Percentiles rank a stretch among this genome's conserved stretches.
Evolutionary conservation across 345 rosid species (phyloP).

Genomic region (Eucalyptus polybractea): DNA sequence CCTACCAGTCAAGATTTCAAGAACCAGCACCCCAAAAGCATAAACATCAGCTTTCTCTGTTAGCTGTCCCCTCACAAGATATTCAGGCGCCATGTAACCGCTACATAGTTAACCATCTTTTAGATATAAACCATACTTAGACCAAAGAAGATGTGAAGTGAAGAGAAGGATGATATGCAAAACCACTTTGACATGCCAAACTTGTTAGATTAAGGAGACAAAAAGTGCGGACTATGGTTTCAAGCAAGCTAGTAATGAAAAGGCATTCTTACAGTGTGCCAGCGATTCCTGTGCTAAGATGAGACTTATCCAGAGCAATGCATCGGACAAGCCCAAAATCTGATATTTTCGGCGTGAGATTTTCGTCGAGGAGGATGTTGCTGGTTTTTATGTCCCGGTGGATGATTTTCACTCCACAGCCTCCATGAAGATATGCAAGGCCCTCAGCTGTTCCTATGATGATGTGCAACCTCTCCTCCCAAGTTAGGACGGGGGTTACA

Average conservation of each 20-base stretch:
- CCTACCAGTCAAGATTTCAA: conserved; percentile 47
- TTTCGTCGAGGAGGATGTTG: conserved; percentile 60
- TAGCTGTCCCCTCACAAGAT: conserved; percentile 53
- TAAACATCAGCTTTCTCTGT: conserved; percentile 77
- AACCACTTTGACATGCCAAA: not conserved
- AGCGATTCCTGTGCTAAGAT: conserved; percentile 51
- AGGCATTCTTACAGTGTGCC: conserved; percentile 53
- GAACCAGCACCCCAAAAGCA: conserved; percentile 62
- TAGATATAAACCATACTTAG: not conserved
- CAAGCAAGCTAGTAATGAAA: not conserved
- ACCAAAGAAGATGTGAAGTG: not conserved
- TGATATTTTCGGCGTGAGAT: conserved; percentile 57
- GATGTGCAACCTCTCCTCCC: conserved; percentile 50
- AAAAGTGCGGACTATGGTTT: not conserved
- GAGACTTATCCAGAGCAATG: conserved; percentile 23
- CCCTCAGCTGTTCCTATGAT: conserved; percentile 69
- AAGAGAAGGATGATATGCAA: too few relatives aligned
- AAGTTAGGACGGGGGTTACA: conserved; percentile 29
- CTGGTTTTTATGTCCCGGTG: conserved; percentile 81
- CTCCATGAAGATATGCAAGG: conserved; percentile 56
- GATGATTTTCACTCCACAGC: conserved; percentile 44
- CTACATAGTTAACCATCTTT: not conserved
- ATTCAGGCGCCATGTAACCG: conserved; percentile 86
- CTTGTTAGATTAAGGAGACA: not conserved
- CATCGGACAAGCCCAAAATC: conserved; percentile 75